Evolutionary conservation across 352 stramenopile genomes (phyloP), one percentile per base, ranked within the genome.

Genomic region (Phytophthora tubulina): DNA sequence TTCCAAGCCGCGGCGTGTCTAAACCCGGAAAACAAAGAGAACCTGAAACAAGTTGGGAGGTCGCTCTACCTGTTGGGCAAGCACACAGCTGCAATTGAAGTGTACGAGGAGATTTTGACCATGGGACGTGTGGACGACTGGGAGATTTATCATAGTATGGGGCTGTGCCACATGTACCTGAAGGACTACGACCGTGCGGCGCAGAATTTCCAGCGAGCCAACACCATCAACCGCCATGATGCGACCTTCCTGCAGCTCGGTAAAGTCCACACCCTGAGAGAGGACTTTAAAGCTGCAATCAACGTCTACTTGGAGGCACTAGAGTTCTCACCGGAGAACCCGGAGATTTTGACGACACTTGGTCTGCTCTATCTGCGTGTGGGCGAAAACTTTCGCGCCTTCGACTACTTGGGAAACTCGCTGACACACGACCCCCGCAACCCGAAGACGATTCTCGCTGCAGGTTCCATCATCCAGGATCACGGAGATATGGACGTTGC

Each of bases 391-490:
- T 93, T 95, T 44, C 92, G 91, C 51, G 94, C 95, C 10, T 98
- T 98, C 64, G 93, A 98, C 65, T 98, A 94, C 65, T 79, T 98
- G n/a, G 94, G 94, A 6, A 98, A 97, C 72, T 95, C 90, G 21
- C 85, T 98, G 45, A 97, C 92, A 7, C 91, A 98, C 75, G 95
- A 98, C 62, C 89, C 92, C 9, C 79, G 88, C 10, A 96, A 97
- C 75, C 73, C 92, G 11, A 97, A 98, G 85, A 95, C 88, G 10
- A 98, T 98, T 69, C 82, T 98, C 10, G 95, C 93, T 2, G 94
- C 94, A 7, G 92, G 92, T 2, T 97, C 90, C 32, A 97, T 98
- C 65, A 98, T 98, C 61, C 93, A 98, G 72, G 93, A 98, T 78
- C 88, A 98, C 58, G 78, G 91, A 10, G 94, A 98, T 58, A 97